Base-by-base conservation (phyloP, 177 flowering plant genomes). In the Vitis hybrid region DNA sequence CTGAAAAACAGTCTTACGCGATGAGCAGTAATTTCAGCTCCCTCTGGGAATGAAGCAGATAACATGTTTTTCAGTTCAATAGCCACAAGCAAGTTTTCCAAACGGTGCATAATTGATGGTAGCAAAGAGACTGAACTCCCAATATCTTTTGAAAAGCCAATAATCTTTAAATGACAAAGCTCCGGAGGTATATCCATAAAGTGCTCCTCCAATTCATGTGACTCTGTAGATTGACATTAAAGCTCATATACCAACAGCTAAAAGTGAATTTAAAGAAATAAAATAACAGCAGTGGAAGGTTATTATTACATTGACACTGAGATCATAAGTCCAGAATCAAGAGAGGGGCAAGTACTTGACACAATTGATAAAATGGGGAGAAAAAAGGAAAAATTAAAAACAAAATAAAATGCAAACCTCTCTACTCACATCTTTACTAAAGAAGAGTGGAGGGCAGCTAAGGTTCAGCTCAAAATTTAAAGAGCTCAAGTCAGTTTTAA, bases 41-140 rank as follows among this genome's bases (percentile, higher is more conserved):
- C 98, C 82, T 94, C 98, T 0, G 93, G 80, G 67, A 96, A 94
- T 56, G 94, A 87, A 67, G 78, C 72, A 77, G 90, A 84, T 53
- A 96, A 75, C 55, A 63, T 22, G 11, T 78, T 73, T 83, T 87
- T 96, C 73, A 96, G 76, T 79, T 96, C 97, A 80, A 91, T 79
- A 65, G 99, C 99, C 58, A 96, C 97, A 67, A 96, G 97, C 54
- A 92, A 75, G 85, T 86, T 89, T 80, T 94, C 95, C 50, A 96
- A 77, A n/a, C 94, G 94, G 76, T 91, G 97, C 95, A 94, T 92
- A 63, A 96, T 19, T 65, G 99, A 96, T 63, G 99, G 99, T 69
- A 96, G 74, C 75, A 96, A 75, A 64, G 97, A 96, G 52, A 94
- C 49, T 59, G 99, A 87, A 78, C 97, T 94, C 66, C 95, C 99